Evolutionary conservation across 371 early-diverging fungal genomes (phyloP).

Genomic region (Funneliformis caledonium): DNA sequence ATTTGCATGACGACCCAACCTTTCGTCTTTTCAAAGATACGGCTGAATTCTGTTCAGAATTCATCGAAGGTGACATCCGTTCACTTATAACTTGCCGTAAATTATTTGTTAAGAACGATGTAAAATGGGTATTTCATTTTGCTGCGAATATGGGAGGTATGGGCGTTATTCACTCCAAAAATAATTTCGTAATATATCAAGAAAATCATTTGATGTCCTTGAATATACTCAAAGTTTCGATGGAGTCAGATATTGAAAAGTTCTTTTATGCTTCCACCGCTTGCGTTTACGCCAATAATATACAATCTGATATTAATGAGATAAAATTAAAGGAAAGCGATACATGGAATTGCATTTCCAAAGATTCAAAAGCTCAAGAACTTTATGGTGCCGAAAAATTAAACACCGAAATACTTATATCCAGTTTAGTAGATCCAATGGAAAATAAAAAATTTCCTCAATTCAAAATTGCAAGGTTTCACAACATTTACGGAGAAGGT

Average conservation of each 20-base stretch:
- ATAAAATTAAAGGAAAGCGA: not conserved
- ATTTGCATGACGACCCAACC: not conserved
- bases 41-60: not conserved
- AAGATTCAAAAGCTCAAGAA: not conserved
- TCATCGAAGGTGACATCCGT: not conserved
- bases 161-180: not conserved
- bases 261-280: slow-evolving; percentile 16
- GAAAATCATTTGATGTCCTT: not conserved
- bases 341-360: not conserved
- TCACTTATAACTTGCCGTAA: not conserved
- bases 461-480: not conserved
- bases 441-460: not conserved
- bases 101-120: not conserved
- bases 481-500: not conserved
- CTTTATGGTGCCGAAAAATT: not conserved
- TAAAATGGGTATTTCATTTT: slow-evolving; percentile 7
- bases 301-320: not conserved
- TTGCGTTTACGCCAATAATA: not conserved
- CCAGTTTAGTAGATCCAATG: not conserved
- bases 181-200: not conserved
- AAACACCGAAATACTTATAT: not conserved
- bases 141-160: not conserved
- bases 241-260: not conserved
- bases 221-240: not conserved
- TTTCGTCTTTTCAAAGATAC: not conserved